Percentiles rank a stretch among this genome's conserved stretches.
Evolutionary conservation across 78 protist species (phyloP).

Genomic region (Parvularia atlantis): DNA sequence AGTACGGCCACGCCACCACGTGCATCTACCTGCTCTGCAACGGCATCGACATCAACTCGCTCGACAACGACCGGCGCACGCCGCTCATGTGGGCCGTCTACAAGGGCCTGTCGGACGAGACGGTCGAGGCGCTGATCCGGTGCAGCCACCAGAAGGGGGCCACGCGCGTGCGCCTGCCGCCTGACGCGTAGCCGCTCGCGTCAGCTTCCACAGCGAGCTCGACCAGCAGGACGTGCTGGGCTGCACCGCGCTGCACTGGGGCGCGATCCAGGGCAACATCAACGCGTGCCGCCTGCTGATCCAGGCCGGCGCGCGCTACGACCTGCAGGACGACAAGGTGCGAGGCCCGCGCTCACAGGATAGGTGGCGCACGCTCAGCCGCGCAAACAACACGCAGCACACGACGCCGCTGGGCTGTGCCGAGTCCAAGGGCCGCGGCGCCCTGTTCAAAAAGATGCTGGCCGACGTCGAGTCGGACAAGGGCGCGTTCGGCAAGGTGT

Average conservation of each 20-base stretch:
- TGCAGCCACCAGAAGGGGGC: no score
- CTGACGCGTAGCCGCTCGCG: no score
- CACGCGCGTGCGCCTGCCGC: no score
- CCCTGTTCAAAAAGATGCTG: no score
- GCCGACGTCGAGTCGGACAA: no score
- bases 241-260: conserved; percentile 1
- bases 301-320: background rate
- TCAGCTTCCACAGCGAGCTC: no score
- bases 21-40: background rate
- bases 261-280: background rate
- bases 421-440: no score
- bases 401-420: no score
- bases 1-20: background rate
- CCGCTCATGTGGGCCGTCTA: conserved; percentile 8
- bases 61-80: background rate
- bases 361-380: no score
- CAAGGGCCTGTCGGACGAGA: background rate
- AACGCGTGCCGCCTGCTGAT: background rate
- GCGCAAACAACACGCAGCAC: no score
- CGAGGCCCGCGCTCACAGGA: no score
- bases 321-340: background rate
- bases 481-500: no score
- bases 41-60: background rate
- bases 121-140: background rate
- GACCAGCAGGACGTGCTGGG: background rate